Conservation (phyloP, 202 grass and related monocot species). For the Bolboschoenoplectus hybrid region DNA sequence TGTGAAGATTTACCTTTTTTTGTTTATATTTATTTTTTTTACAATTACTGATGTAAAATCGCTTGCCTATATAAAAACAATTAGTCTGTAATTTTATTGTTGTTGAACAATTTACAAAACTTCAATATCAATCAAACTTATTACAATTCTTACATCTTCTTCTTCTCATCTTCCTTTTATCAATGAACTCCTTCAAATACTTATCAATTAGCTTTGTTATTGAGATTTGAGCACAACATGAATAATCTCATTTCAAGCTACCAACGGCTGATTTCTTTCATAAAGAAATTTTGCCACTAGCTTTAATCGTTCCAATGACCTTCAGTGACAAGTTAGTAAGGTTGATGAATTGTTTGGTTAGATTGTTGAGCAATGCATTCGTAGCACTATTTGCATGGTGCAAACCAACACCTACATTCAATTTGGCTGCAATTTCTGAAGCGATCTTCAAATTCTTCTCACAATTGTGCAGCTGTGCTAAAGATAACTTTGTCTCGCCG, state of each 20-base stretch:
- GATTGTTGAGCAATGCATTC: background rate
- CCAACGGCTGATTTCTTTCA: background rate
- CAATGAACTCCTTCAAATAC: too few relatives aligned
- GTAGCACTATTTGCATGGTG: background rate
- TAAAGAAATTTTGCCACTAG: background rate
- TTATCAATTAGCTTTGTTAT: background rate
- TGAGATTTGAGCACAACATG: background rate
- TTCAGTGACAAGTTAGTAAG: constrained; percentile 10
- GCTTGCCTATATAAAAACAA: too few relatives aligned
- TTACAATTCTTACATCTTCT: too few relatives aligned
- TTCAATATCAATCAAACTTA: too few relatives aligned
- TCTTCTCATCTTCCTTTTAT: too few relatives aligned
- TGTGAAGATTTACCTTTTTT: too few relatives aligned
- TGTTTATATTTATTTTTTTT: too few relatives aligned
- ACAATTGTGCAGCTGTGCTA: background rate
- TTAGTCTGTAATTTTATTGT: too few relatives aligned
- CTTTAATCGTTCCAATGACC: background rate
- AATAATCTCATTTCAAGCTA: too few relatives aligned
- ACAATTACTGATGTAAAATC: too few relatives aligned
- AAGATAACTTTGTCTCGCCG: background rate
- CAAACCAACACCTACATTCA: background rate
- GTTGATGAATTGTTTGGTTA: constrained; percentile 15
- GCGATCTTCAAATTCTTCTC: background rate
- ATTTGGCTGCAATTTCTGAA: background rate
- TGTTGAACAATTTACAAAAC: too few relatives aligned